Evolutionary conservation across 2,329 filamentous ascomycete genomes (phyloP), one percentile per base, ranked within the genome.

Genomic region (Fusarium hainanense): DNA sequence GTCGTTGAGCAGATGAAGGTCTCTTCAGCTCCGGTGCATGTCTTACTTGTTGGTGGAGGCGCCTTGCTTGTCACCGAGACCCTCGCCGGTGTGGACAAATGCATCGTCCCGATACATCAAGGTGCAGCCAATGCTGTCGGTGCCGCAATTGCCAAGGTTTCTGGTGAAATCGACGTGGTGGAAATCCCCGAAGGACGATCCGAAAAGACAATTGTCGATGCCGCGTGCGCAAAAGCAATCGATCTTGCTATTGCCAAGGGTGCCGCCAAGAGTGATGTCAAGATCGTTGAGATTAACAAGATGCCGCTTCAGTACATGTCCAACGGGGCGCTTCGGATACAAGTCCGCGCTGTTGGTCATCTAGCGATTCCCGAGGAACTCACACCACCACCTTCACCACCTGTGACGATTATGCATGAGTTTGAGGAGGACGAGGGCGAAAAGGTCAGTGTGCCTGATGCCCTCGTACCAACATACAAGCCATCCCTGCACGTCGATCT

Each of bases 51-150:
- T 1, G 88, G 87, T 3, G 88, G 88, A 7, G 87, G 88, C 7
- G 83, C 85, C 1, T 80, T 89, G 1, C 75, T 89, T 3, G 83
- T 85, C 4, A 82, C 84, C 2, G 79, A 84, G 7, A 70, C 78
- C 1, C 79, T 89, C 9, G 77, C 80, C 1, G 86, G 85, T 1
- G 86, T 87, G 1, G 79, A 81, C 9, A 79, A 84, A 64, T 82
- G 85, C 58, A 84, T 86, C 10, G 78, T 82, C 7, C 87, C 87
- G 1, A 81, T 83, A 4, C 84, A 84, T 51, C 80, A 86, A 30
- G 85, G 85, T 58, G 86, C 85, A 1, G 87, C 87, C 6, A 90
- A 89, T 74, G 87, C 88, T 0, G 85, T 90, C 4, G 88, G 88
- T 8, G 87, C 88, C 1, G 88, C 88, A 0, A 87, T 88, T 32